Evolutionary conservation across 495 filamentous ascomycete species (phyloP).

Genomic region (Staphylotrichum tortipilum): DNA sequence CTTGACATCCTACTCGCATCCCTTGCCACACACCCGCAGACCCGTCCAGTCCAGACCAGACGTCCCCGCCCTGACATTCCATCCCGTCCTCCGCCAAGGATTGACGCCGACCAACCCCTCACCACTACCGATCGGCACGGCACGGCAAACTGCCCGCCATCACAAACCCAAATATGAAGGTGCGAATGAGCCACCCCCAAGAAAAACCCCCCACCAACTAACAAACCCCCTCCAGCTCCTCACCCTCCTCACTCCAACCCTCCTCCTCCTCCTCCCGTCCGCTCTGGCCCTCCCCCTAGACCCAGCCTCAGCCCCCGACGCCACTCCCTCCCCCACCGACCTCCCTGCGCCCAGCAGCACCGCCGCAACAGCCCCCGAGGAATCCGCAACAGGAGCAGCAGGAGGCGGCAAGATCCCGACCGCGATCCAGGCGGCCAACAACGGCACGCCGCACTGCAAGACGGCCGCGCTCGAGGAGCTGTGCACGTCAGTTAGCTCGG

Average conservation of each 20-base stretch:
- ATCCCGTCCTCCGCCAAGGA: background rate
- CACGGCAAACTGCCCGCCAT: no score
- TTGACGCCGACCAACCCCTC: background rate
- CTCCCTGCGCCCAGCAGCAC: background rate
- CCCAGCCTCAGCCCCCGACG: background rate
- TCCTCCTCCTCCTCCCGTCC: background rate
- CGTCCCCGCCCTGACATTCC: no score
- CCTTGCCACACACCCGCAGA: no score
- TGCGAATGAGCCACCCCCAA: no score
- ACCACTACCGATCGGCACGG: background rate
- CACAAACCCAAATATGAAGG: no score
- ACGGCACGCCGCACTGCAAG: conserved; percentile 14
- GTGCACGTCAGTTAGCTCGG: conserved; percentile 11
- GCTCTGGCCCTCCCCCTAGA: background rate
- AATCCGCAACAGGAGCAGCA: no score
- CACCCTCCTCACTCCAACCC: background rate
- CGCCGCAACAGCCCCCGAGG: background rate
- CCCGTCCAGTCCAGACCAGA: no score
- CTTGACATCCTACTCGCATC: no score
- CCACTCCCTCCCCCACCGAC: background rate
- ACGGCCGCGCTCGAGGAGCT: conserved; percentile 5
- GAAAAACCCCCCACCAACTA: background rate
- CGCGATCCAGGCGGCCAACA: background rate
- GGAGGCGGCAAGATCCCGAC: background rate
- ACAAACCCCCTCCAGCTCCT: background rate